Evolutionary conservation across 805 yeast genomes (phyloP), one percentile per base, ranked within the genome.

Genomic region (Hanseniaspora occidentalis): DNA sequence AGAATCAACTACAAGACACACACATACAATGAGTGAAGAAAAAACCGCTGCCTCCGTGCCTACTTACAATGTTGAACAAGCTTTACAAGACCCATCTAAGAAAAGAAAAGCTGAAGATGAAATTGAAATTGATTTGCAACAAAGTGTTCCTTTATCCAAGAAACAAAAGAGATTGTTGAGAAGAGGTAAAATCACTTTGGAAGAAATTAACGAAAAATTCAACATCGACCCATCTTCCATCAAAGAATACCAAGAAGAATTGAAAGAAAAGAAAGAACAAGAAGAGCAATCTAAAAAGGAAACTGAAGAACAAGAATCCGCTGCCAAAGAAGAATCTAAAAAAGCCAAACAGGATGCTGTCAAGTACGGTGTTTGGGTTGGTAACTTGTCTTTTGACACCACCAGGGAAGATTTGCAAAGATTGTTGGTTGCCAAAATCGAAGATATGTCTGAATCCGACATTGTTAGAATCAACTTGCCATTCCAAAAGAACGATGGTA

Each of bases 341-440:
- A 45, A 52, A 18, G 54, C 56, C 19, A 62, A 57, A 34, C 47
- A 52, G 16, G 65, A 64, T 39, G 67, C 67, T 53, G 70, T 79
- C 4, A 73, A 70, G 41, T 73, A 63, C 51, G 94, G 94, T 35
- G 92, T 86, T 26, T 92, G 98, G 98, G 73, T 92, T 36, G 98
- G 98, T 34, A 92, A 92, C 57, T 62, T 92, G 47, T 70, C 95
- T 0, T 92, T 80, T 52, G 92, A 84, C 39, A 84, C 96, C 4
- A 69, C 78, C 0, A 76, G 71, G 50, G 89, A 81, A 26, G 94
- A 86, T 47, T 54, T 92, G 25, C 64, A 65, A 11, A 68, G 77
- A 40, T 85, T 81, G 47, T 60, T 92, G 6, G 62, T 69, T 1
- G 69, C 73, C 8, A 83, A 79, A 53, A 73, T 89, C 0, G 54